Evolutionary conservation across 1,284 basidiomycete genomes (phyloP).

Genomic region (Ceratobasidium sp.): DNA sequence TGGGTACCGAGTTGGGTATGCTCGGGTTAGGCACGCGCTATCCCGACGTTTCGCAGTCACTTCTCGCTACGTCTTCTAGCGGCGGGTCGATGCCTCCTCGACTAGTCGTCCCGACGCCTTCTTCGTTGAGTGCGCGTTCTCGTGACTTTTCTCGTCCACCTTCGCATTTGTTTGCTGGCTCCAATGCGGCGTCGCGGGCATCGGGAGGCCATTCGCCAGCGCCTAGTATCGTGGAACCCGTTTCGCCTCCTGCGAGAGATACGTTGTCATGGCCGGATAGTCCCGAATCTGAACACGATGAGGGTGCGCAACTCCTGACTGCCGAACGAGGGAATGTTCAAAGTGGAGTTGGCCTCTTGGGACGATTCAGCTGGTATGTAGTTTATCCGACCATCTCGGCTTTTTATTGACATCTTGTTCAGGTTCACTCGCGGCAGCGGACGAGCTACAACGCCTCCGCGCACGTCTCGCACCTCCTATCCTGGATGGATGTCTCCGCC

Average conservation of each 20-base stretch:
- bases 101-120: conserved; percentile 31
- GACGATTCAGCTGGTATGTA: conserved; percentile 40
- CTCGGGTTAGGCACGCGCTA: conserved; percentile 38
- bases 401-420: background rate
- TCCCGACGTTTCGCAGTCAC: conserved; percentile 37
- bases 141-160: conserved; percentile 16
- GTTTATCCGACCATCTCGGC: background rate
- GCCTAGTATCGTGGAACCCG: conserved; percentile 4
- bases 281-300: conserved; percentile 43
- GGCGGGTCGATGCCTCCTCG: conserved; percentile 39
- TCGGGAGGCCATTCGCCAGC: conserved; percentile 38
- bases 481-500: conserved; percentile 44
- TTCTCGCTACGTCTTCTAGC: conserved; percentile 39
- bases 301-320: conserved; percentile 39
- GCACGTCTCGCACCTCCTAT: conserved; percentile 33
- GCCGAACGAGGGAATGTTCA: conserved; percentile 33
- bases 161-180: conserved; percentile 32
- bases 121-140: conserved; percentile 23
- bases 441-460: conserved; percentile 15
- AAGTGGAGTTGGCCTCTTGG: conserved; percentile 40
- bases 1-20: conserved; percentile 36
- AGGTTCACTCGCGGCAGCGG: conserved; percentile 38
- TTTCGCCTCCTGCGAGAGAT: conserved; percentile 33
- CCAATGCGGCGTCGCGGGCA: conserved; percentile 17
- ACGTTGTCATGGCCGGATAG: conserved; percentile 41